Evolutionary conservation across 2,329 filamentous ascomycete species (phyloP).

Genomic region (Leptosphaerulina australis): DNA sequence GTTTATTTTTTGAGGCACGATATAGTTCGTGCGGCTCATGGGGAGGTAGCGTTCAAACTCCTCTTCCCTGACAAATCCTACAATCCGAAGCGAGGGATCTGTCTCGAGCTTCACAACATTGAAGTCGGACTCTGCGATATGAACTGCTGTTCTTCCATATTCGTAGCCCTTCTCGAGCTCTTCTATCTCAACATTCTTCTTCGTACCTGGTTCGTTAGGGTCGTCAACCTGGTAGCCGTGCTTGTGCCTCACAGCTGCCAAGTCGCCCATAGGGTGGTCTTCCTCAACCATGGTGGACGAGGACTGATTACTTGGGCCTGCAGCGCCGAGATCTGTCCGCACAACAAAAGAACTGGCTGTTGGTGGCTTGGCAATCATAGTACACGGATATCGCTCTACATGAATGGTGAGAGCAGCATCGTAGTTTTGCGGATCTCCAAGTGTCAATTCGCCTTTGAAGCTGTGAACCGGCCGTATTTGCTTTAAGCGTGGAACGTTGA

Average conservation of each 20-base stretch:
- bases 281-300: slow-evolving; percentile 56
- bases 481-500: slow-evolving; percentile 79
- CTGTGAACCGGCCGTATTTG: slow-evolving; percentile 73
- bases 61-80: slow-evolving; percentile 81
- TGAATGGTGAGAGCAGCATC: slow-evolving; percentile 79
- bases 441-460: slow-evolving; percentile 78
- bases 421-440: slow-evolving; percentile 78
- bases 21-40: slow-evolving; percentile 80
- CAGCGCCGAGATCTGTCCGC: slow-evolving; percentile 52
- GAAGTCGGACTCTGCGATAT: slow-evolving; percentile 83
- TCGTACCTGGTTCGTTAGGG: slow-evolving; percentile 74
- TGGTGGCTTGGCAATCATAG: slow-evolving; percentile 74
- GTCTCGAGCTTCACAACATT: slow-evolving; percentile 90
- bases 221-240: slow-evolving; percentile 83
- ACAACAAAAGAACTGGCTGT: slow-evolving; percentile 78
- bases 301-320: slow-evolving; percentile 61
- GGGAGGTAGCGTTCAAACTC: slow-evolving; percentile 85
- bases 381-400: slow-evolving; percentile 89
- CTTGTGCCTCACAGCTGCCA: slow-evolving; percentile 76
- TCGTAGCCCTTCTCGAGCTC: slow-evolving; percentile 91
- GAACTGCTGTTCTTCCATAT: slow-evolving; percentile 90
- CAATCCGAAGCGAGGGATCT: slow-evolving; percentile 72
- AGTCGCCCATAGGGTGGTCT: slow-evolving; percentile 47
- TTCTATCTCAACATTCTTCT: slow-evolving; percentile 79
- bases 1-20: slow-evolving; percentile 77